These are phyloP conservation scores for Dichotomocladium elegans DNA, from an alignment of 371 early-diverging fungal species.

Conservation along the genomic window DNA sequence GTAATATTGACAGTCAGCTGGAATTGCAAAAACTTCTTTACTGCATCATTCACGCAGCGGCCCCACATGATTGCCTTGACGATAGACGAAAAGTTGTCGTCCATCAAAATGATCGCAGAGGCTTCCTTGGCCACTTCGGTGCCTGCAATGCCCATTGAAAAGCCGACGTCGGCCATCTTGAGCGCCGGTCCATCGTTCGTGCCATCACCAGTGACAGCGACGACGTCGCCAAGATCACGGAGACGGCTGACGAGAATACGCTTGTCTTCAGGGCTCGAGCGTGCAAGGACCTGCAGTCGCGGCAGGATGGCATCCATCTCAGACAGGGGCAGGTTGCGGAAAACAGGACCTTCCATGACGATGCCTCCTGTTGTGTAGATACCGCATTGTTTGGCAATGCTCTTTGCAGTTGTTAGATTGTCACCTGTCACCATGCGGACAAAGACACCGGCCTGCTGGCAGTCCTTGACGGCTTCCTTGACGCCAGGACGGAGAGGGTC, in stretches of 20 bases:
- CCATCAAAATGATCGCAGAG: constrained; percentile 71
- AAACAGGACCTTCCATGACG: constrained; percentile 66
- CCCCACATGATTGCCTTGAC: constrained; percentile 76
- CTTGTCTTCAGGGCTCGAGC: constrained; percentile 71
- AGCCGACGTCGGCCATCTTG: constrained; percentile 75
- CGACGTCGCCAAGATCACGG: constrained; percentile 60
- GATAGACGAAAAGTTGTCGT: constrained; percentile 73
- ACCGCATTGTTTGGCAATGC: constrained; percentile 66
- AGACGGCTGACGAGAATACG: constrained; percentile 62
- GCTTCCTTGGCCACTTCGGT: constrained; percentile 82
- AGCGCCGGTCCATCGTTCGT: constrained; percentile 75
- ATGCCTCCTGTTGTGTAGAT: constrained; percentile 60
- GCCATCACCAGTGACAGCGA: constrained; percentile 80
- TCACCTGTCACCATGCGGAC: constrained; percentile 87
- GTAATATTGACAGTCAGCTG: constrained; percentile 73
- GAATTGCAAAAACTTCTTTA: constrained; percentile 76
- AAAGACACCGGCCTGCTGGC: constrained; percentile 70
- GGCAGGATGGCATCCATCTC: constrained; percentile 65
- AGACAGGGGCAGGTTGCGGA: constrained; percentile 51
- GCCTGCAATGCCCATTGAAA: constrained; percentile 77
- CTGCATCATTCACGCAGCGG: constrained; percentile 71
- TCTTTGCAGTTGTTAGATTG: constrained; percentile 62
- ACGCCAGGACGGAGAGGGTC: constrained; percentile 75
- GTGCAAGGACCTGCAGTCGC: constrained; percentile 67
- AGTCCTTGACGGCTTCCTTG: constrained; percentile 57